Evolutionary conservation across 371 early-diverging fungal species (phyloP).

Genomic region (Smittium culicis): DNA sequence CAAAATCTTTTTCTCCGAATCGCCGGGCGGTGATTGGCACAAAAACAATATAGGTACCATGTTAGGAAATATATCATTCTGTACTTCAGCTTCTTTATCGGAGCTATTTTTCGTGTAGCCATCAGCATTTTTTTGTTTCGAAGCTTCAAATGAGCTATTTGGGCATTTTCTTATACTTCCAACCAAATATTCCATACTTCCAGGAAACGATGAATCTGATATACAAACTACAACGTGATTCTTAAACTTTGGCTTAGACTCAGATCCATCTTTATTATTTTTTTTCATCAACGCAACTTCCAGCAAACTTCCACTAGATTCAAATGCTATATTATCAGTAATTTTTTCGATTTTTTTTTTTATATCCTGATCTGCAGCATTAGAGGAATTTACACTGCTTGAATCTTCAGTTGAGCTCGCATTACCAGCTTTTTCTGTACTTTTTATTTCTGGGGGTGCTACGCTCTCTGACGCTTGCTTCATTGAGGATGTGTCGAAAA

Average conservation of each 20-base stretch:
- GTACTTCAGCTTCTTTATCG: not conserved
- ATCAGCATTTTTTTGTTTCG: too few relatives aligned
- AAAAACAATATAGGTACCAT: conserved; percentile 42
- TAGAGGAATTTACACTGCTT: conserved; percentile 12
- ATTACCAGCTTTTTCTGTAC: too few relatives aligned
- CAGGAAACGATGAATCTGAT: conserved; percentile 31
- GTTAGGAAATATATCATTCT: not conserved
- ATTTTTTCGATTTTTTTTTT: not conserved
- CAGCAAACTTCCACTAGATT: too few relatives aligned
- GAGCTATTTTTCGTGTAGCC: not conserved
- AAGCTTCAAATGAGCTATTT: too few relatives aligned
- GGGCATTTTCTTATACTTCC: conserved; percentile 31
- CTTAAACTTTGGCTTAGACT: not conserved
- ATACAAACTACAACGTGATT: conserved; percentile 35
- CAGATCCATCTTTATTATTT: too few relatives aligned
- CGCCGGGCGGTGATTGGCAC: conserved; percentile 30
- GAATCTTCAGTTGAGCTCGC: conserved; percentile 34
- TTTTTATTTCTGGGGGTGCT: too few relatives aligned
- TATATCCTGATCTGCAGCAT: not conserved
- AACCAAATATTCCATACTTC: conserved; percentile 35
- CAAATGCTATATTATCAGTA: not conserved
- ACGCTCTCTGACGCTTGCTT: too few relatives aligned
- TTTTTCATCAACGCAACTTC: too few relatives aligned
- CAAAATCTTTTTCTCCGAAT: conserved; percentile 25
- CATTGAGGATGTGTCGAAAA: too few relatives aligned